Base-by-base conservation (phyloP, 768 basidiomycete genomes). In the Tephrocybe sp. region DNA sequence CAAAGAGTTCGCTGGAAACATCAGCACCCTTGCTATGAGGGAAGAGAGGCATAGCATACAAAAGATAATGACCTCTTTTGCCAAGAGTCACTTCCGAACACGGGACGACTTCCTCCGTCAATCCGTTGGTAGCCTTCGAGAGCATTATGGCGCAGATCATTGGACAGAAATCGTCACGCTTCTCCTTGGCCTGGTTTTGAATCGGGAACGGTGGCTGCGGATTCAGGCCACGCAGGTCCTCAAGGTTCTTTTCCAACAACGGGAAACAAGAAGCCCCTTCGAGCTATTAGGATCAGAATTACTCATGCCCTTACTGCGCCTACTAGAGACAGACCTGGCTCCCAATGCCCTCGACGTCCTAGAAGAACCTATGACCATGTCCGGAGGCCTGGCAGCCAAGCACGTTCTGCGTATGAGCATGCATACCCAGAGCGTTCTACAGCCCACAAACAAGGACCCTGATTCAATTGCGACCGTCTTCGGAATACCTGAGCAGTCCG, bases 381-480 rank as follows among this genome's bases (percentile, higher is more conserved):
- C 83, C 1, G 82, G 84, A 35, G 87, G 89, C 19, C 84, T 82
- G 39, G 78, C 86, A 0, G 89, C 91, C 1, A 87, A 87, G 51
- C 87, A 92, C 56, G 89, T 94, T n/a, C 74, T 95, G 19, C 82
- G 91, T 5, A 92, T 95, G 90, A 93, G 92, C 66, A 86, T 94
- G 82, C 85, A 88, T 55, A 63, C 77, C 19, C 78, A 76, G 24
- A 65, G 75, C 13, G 53, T 70, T 24, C 56, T 64, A 6, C 65
- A 68, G 27, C 63, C 70, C 24, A n/a, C 25, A 13, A 40, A 52
- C 44, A 62, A 71, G 21, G 70, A 76, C 35, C 71, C 76, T 9
- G 81, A 87, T 31, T 75, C 80, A 5, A 72, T 76, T 6, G 81
- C 84, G 1, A 85, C 83, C 19, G 78, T 95, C 11, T 95, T 95